Conservation (phyloP, 345 rosid species). For the Hibiscus syriacus region DNA sequence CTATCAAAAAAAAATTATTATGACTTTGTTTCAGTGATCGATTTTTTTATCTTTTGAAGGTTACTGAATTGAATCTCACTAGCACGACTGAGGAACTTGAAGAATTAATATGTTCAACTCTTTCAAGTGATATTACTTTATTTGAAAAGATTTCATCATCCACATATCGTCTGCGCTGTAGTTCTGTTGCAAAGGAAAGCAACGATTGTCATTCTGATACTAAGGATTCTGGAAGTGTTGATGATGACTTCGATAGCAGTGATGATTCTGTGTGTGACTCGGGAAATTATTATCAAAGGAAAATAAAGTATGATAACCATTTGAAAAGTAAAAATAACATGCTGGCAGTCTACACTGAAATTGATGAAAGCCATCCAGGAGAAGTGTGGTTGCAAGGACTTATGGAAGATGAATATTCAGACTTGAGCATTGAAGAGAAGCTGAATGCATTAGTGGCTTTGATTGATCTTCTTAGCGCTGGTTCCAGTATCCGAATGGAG, state of each 20-base stretch:
- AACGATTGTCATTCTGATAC: constrained; percentile 50
- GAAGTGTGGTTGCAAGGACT: constrained; percentile 90
- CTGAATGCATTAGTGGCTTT: constrained; percentile 72
- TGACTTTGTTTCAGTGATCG: neutral
- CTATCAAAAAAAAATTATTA: too few relatives aligned
- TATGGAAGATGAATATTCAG: constrained; percentile 93
- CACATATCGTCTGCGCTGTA: constrained; percentile 70
- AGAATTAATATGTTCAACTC: constrained; percentile 59
- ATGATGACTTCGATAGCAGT: constrained; percentile 42
- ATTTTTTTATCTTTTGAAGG: constrained; percentile 29
- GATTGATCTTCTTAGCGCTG: constrained; percentile 73
- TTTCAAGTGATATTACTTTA: constrained; percentile 87
- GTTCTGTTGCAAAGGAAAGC: constrained; percentile 37
- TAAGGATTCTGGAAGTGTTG: constrained; percentile 81
- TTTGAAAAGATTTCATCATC: constrained; percentile 86
- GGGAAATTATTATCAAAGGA: constrained; percentile 28
- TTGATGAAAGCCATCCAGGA: constrained; percentile 94
- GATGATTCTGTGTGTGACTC: constrained; percentile 56
- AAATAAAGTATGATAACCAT: constrained; percentile 22
- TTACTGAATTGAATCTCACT: constrained; percentile 57
- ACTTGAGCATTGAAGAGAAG: constrained; percentile 79
- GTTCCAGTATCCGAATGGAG: constrained; percentile 71
- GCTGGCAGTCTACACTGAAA: constrained; percentile 47
- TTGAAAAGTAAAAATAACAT: constrained; percentile 35
- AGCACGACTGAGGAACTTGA: constrained; percentile 56